A percentile compares a stretch with the other conserved stretches of the same genome.
phyloP scores from a whole-genome alignment of 306 rosid genomes.

The Mimosa pudica region DNA sequence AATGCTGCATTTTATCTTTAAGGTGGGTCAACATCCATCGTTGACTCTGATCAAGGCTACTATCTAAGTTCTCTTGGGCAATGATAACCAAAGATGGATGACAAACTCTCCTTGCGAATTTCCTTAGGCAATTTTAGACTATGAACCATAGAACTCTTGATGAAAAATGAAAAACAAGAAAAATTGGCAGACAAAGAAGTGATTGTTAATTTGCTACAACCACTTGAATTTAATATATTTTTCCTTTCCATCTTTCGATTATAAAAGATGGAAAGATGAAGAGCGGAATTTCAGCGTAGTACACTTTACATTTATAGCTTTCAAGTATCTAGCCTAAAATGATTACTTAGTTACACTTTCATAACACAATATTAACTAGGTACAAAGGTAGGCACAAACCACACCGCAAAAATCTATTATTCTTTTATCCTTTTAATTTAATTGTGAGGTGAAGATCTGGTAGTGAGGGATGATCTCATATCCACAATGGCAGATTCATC shows the following conservation, averaged over 20 bases:
- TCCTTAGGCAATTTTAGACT: background rate
- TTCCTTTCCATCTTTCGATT: background rate
- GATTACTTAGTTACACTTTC: conserved; percentile 25
- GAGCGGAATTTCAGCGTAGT: background rate
- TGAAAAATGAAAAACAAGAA: background rate
- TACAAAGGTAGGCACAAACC: conserved; percentile 12
- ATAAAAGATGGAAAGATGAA: background rate
- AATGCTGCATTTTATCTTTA: background rate
- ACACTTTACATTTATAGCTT: conserved; percentile 18
- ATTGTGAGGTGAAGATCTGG: conserved; percentile 70
- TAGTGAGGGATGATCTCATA: conserved; percentile 98
- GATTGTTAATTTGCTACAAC: background rate
- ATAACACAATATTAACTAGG: conserved; percentile 24
- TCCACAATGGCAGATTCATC: conserved; percentile 91
- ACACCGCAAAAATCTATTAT: background rate
- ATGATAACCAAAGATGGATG: background rate
- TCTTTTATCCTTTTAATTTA: conserved; percentile 30
- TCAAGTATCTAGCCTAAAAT: conserved; percentile 33
- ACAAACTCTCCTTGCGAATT: background rate
- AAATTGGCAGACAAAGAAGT: background rate
- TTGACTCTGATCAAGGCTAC: background rate
- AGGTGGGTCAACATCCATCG: background rate
- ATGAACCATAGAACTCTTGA: background rate
- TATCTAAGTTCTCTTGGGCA: background rate
- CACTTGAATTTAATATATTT: background rate